Base-by-base conservation (phyloP, 2,329 filamentous ascomycete species). In the Domatiomyces globalis region DNA sequence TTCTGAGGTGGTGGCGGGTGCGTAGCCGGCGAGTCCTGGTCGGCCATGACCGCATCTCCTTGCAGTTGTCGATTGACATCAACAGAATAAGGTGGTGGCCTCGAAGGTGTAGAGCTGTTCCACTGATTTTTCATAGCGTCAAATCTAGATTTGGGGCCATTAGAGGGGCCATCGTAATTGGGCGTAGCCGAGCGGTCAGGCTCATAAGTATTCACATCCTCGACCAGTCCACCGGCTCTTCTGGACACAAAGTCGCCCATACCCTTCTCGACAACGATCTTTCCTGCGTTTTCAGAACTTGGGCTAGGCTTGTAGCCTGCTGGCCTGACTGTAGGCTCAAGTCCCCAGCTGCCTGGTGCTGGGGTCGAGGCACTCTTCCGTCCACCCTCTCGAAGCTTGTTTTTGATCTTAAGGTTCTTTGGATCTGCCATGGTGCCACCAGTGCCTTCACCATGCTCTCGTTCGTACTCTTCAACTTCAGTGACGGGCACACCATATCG, bases 391-490 rank as follows among this genome's bases (percentile, higher is more conserved):
- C 50, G 51, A 3, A 53, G 55, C 46, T 58, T 60, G 42, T 53
- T 48, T 48, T 59, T 60, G 44, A 58, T 58, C 46, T 60, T 60
- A 44, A 53, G 49, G 27, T 59, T 60, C 50, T 60, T 60, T 2
- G 58, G 57, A 42, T 61, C 59, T 20, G 59, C 59, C 56, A 61
- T 56, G 1, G 57, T 60, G 4, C 59, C 59, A 4, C 51, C 59
- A n/a, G 54, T 51, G 17, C 59, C 59, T 46, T 49, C 50, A 43
- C 59, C 59, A 42, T 61, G 51, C 19, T 53, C 47, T 33, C 49
- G 51, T 49, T 61, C 59, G 48, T 56, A 53, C 9, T 58, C 56
- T 46, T 61, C 59, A 5, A 61, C 52, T 18, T 61, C 56, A 25
- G 51, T 54, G 18, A 61, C 54, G 2, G 59, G 57, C 7, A 60